Percentiles rank a stretch among this genome's conserved stretches.
These are phyloP conservation scores for Berkeleyomyces rouxiae DNA, from an alignment of 2,329 filamentous ascomycete genomes.

Conservation along the genomic window DNA sequence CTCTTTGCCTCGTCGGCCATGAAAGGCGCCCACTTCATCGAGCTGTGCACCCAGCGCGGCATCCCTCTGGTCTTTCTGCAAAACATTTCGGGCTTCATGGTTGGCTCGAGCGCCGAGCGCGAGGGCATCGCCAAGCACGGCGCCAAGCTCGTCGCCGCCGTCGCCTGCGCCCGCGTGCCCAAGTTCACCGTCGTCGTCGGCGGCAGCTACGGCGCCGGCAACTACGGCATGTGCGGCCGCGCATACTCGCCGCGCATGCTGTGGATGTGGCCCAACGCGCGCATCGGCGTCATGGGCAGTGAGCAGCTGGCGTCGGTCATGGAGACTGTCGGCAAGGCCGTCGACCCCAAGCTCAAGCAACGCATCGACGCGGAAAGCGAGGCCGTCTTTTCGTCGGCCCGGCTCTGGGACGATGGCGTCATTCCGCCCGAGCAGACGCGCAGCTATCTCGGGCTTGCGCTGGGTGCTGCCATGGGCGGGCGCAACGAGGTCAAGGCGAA, in stretches of 20 bases:
- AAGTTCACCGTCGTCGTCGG: constrained; percentile 97
- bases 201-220: constrained; percentile 80
- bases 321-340: constrained; percentile 69
- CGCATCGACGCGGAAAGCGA: constrained; percentile 85
- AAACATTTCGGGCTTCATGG: constrained; percentile 98
- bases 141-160: constrained; percentile 88
- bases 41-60: constrained; percentile 78
- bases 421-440: constrained; percentile 65
- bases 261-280: constrained; percentile 97
- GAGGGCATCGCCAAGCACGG: constrained; percentile 97
- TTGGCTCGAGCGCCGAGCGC: constrained; percentile 77
- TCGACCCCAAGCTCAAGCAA: constrained; percentile 60
- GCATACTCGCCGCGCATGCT: constrained; percentile 84
- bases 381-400: constrained; percentile 70
- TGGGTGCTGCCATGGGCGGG: constrained; percentile 55
- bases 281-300: constrained; percentile 87
- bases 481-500: constrained; percentile 43
- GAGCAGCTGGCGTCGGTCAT: constrained; percentile 88
- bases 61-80: constrained; percentile 88
- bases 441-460: constrained; percentile 52
- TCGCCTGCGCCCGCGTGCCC: constrained; percentile 83
- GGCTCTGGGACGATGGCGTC: constrained; percentile 77
- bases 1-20: constrained; percentile 76
- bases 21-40: constrained; percentile 94
- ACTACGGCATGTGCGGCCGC: constrained; percentile 96